Evolutionary conservation across 352 stramenopile species (phyloP).

Genomic region (Plasmopara muralis): DNA sequence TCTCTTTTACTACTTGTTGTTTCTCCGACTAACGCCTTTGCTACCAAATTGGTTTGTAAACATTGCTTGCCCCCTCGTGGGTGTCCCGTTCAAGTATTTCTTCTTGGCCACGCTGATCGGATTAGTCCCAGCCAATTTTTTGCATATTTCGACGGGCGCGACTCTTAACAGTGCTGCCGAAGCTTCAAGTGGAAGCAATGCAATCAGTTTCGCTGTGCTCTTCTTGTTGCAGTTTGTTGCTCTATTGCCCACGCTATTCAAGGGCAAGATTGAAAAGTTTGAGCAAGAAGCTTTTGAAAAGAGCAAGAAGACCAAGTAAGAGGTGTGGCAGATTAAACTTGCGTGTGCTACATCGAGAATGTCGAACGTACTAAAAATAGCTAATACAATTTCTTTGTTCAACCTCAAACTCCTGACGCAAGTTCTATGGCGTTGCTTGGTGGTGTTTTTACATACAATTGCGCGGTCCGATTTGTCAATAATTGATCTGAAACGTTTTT

Average conservation of each 20-base stretch:
- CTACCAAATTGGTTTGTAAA: slow-evolving; percentile 90
- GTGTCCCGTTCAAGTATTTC: slow-evolving; percentile 81
- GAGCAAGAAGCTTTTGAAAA: slow-evolving; percentile 75
- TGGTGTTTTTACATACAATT: too few species aligned
- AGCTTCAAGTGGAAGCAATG: slow-evolving; percentile 51
- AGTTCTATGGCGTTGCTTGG: too few species aligned
- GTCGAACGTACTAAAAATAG: too few species aligned
- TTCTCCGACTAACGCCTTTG: slow-evolving; percentile 81
- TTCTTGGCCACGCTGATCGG: slow-evolving; percentile 78
- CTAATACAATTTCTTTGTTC: too few species aligned
- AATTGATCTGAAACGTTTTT: too few species aligned
- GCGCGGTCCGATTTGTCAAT: too few species aligned
- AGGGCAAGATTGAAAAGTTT: slow-evolving; percentile 81
- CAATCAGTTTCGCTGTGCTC: slow-evolving; percentile 73
- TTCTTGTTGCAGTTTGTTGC: slow-evolving; percentile 83
- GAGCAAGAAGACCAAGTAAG: slow-evolving; percentile 42
- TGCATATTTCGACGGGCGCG: slow-evolving; percentile 79
- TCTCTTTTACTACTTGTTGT: slow-evolving; percentile 87
- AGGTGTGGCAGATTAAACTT: neutral
- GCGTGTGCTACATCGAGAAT: too few species aligned
- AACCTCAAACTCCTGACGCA: too few species aligned
- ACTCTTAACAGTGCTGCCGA: slow-evolving; percentile 68
- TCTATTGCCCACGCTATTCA: slow-evolving; percentile 76
- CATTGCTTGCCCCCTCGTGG: slow-evolving; percentile 78
- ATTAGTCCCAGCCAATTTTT: slow-evolving; percentile 75